These are phyloP conservation scores for Graphilbum fragrans DNA, from an alignment of 2,329 filamentous ascomycete species.

Conservation along the genomic window DNA sequence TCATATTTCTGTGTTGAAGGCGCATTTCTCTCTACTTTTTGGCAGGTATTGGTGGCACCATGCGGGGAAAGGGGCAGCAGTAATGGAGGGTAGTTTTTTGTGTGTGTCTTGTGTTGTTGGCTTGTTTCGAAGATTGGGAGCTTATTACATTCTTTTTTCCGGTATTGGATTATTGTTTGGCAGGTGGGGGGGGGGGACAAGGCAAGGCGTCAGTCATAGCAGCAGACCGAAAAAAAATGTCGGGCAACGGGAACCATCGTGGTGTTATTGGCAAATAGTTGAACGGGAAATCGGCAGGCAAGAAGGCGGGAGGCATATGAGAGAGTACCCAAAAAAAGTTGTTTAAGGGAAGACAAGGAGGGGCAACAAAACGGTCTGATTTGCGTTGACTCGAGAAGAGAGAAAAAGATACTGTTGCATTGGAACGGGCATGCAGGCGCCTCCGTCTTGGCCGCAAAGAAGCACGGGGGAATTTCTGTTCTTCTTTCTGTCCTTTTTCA, in stretches of 20 bases:
- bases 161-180: neutral
- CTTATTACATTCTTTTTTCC: neutral
- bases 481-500: too few relatives aligned
- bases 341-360: neutral
- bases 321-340: neutral
- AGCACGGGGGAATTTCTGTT: too few relatives aligned
- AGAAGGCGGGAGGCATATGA: neutral
- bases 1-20: neutral
- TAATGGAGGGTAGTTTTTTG: neutral
- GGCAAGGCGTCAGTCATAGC: conserved; percentile 1
- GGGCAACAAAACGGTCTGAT: neutral
- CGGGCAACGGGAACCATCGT: neutral
- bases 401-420: conserved; percentile 7
- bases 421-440: conserved; percentile 9
- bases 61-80: too few relatives aligned
- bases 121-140: neutral
- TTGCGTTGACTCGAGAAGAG: neutral
- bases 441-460: too few relatives aligned
- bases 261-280: conserved; percentile 2
- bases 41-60: too few relatives aligned
- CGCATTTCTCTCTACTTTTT: neutral
- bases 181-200: neutral
- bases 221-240: conserved; percentile 1
- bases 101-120: too few relatives aligned
- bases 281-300: too few relatives aligned